phyloP scores from a whole-genome alignment of 768 basidiomycete species.

The Lepiota venenata region DNA sequence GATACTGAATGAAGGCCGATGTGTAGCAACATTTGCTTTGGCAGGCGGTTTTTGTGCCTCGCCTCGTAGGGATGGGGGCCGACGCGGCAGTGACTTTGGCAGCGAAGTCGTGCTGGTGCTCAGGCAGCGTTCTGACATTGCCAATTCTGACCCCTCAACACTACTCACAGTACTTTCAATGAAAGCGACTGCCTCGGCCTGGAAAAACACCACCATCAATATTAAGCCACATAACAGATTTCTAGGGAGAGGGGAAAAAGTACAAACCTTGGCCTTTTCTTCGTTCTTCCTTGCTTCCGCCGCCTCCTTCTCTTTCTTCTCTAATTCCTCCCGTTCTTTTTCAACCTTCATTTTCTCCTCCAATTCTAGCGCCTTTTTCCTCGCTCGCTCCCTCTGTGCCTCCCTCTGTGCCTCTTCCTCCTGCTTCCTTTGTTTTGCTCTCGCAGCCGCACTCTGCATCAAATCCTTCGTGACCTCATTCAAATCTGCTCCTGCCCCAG shows the following conservation, averaged over 20 bases:
- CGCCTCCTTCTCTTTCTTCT: slow-evolving; percentile 17
- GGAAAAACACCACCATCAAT: background rate
- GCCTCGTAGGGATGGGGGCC: slow-evolving; percentile 30
- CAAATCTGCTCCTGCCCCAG: slow-evolving; percentile 38
- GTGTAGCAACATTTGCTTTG: slow-evolving; percentile 18
- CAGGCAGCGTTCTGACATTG: background rate
- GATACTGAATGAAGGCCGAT: slow-evolving; percentile 10
- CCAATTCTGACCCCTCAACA: slow-evolving; percentile 4
- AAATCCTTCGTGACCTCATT: slow-evolving; percentile 69
- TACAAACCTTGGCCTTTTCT: slow-evolving; percentile 12
- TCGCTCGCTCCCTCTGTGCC: slow-evolving; percentile 76
- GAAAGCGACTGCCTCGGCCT: slow-evolving; percentile 33
- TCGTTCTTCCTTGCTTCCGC: slow-evolving; percentile 3
- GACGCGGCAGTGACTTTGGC: slow-evolving; percentile 20
- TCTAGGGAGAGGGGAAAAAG: background rate
- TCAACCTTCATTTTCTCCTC: slow-evolving; percentile 62
- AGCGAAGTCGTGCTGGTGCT: slow-evolving; percentile 7
- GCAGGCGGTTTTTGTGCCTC: slow-evolving; percentile 19
- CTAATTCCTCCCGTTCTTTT: slow-evolving; percentile 27
- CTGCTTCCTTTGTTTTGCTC: slow-evolving; percentile 75
- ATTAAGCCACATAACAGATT: background rate
- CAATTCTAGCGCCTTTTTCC: slow-evolving; percentile 73
- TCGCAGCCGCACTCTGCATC: slow-evolving; percentile 84
- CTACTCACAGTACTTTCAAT: slow-evolving; percentile 45
- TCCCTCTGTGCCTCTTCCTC: slow-evolving; percentile 83